Evolutionary conservation across 331 rosid species (phyloP), one percentile per base, ranked within the genome.

Genomic region (Telfairia occidentalis): DNA sequence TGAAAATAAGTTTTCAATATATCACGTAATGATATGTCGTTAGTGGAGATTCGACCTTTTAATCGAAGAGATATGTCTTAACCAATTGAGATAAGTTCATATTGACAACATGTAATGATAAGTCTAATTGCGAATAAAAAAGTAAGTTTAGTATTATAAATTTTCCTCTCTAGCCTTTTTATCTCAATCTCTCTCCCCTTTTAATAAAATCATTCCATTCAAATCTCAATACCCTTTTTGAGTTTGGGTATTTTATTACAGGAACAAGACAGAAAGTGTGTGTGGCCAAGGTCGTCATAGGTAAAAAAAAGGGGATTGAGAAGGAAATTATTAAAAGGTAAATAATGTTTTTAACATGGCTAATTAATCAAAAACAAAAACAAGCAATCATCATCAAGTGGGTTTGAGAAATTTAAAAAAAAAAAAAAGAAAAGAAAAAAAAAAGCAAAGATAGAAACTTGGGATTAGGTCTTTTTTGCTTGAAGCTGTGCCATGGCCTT

Each of bases 191-290:
- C 74, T 45, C 54, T 24, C 74, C 13, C 72, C 42, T 82, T 69
- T 81, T 74, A 78, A 57, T 67, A 77, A n/a, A n/a, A n/a, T 50
- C 29, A 43, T 28, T 65, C 26, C 9, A 70, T 70, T 70, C 40
- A 70, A 70, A 80, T 82, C 81, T 82, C 81, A 74, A 54, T 79
- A 30, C 75, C 77, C 82, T 84, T 89, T 82, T 81, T 70, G 79
- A 80, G 80, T 86, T 91, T 87, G 87, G 95, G 88, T 86, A 87
- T 87, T 89, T 87, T 86, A 80, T 83, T 76, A 82, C 85, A 79
- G 70, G 71, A 77, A 76, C 74, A 85, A 78, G 85, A 76, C 82
- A 80, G 78, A 84, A 84, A 87, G 88, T n/a, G n/a, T n/a, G n/a
- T n/a, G n/a, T 82, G 82, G 83, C 77, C 73, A 63, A 34, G 77